Evolutionary conservation across 371 early-diverging fungal genomes (phyloP).

Genomic region (Chytridium lagenaria): DNA sequence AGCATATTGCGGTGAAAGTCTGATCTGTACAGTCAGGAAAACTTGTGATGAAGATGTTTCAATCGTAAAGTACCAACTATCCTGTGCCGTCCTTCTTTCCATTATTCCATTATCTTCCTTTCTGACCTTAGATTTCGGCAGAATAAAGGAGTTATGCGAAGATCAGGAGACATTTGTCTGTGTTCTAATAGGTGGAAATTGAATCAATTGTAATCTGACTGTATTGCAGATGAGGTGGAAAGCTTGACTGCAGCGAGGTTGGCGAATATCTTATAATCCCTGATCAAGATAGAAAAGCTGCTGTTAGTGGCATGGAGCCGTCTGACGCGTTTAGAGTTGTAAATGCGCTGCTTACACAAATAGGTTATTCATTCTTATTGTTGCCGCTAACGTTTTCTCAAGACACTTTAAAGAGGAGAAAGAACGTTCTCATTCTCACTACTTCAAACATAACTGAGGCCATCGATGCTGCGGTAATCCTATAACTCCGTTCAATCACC

Average conservation of each 20-base stretch:
- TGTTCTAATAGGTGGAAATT: slow-evolving; percentile 60
- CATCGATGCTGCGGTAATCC: slow-evolving; percentile 53
- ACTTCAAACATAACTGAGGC: slow-evolving; percentile 72
- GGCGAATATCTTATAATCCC: not conserved
- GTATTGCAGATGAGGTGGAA: slow-evolving; percentile 68
- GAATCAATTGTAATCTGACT: not conserved
- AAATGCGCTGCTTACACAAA: slow-evolving; percentile 63
- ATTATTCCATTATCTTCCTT: not conserved
- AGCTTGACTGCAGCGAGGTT: slow-evolving; percentile 63
- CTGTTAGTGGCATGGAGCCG: slow-evolving; percentile 63
- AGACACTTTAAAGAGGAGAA: slow-evolving; percentile 58
- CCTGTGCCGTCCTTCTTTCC: not conserved
- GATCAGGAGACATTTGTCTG: slow-evolving; percentile 62
- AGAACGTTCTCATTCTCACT: slow-evolving; percentile 64
- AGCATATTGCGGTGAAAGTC: slow-evolving; percentile 28
- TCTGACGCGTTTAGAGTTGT: slow-evolving; percentile 66
- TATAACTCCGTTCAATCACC: no score
- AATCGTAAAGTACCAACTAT: slow-evolving; percentile 29
- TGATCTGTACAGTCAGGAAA: slow-evolving; percentile 58
- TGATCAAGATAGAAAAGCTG: slow-evolving; percentile 51
- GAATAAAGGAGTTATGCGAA: slow-evolving; percentile 58
- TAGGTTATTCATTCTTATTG: slow-evolving; percentile 21
- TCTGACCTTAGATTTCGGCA: slow-evolving; percentile 3
- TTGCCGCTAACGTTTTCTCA: slow-evolving; percentile 38
- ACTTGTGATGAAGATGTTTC: slow-evolving; percentile 63